Base-by-base conservation (phyloP, 345 rosid species). In the Gossypium arboreum region DNA sequence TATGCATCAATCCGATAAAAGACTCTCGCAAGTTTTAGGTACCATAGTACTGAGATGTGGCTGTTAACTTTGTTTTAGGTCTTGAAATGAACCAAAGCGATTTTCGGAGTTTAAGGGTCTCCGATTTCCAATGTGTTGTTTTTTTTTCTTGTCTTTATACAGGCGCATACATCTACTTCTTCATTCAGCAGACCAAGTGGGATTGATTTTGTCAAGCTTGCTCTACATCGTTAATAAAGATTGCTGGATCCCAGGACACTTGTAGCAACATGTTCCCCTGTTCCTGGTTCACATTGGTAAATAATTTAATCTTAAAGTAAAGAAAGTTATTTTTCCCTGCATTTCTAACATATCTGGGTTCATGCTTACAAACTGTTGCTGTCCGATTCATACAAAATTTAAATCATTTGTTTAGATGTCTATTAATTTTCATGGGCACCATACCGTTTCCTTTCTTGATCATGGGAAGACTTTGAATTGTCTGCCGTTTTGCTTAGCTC, bases 11-110 rank as follows among this genome's bases (percentile, higher is more conserved):
- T 29, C 44, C 60, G 18, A 0, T 6, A 5, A 48, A 25, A 51
- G 16, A 45, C 7, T 76, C 7, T 3, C 18, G 7, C 7, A 34
- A 22, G 47, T 27, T 67, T 3, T 61, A 41, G 18, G 15, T 20
- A 39, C 61, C 67, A 17, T 73, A 15, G 1, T 63, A 29, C 61
- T 76, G 1, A 16, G 43, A 48, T 39, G 29, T 74, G 24, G 1
- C 41, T 54, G 47, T 69, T n/a, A 25, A 50, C 44, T 25, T 50
- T 50, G 59, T 69, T 76, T 62, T 73, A 71, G 83, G 81, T 73
- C 73, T 25, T 44, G 45, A 75, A 18, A 25, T 44, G 43, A n/a
- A 45, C 9, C 54, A 78, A 44, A 11, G 63, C 63, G 43, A 57
- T 63, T 5, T 68, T 79, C 29, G 76, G 76, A 64, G 76, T 50